These are phyloP conservation scores for Eimeria praecox DNA, from an alignment of 169 alveolate genomes.

Conservation along the genomic window DNA sequence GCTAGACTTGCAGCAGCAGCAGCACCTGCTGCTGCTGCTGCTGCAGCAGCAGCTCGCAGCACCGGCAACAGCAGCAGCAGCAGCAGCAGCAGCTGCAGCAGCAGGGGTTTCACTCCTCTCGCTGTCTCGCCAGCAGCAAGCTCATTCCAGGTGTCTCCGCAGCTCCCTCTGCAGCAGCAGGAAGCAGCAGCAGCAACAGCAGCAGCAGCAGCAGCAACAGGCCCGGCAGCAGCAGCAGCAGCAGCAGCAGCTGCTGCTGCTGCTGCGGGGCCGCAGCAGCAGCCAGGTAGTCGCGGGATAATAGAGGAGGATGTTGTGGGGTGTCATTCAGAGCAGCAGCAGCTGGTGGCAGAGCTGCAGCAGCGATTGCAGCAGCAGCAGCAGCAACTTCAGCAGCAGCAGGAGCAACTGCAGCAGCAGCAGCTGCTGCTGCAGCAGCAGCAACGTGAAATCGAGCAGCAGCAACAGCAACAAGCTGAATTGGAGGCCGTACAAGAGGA, in stretches of 20 bases:
- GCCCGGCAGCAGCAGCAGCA: constrained; percentile 1
- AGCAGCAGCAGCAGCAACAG: neutral
- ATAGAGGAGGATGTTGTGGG: too few relatives aligned
- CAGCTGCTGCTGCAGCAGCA: neutral
- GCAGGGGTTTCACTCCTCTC: constrained; percentile 28
- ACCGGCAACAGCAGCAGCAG: constrained; percentile 23
- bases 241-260: constrained; percentile 11
- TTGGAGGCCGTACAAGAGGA: constrained; percentile 10
- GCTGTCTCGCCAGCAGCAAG: constrained; percentile 25
- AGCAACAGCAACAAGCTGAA: constrained; percentile 8
- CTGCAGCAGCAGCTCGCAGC: constrained; percentile 43
- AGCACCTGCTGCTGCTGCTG: constrained; percentile 44
- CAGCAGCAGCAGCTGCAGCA: constrained; percentile 71
- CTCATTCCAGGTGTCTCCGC: neutral
- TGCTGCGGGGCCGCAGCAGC: constrained; percentile 35
- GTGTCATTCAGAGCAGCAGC: neutral
- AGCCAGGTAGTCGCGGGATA: neutral
- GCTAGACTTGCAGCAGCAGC: constrained; percentile 6
- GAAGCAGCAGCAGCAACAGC: constrained; percentile 48
- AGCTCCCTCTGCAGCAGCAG: constrained; percentile 2
- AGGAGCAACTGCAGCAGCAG: neutral
- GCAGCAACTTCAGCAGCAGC: constrained; percentile 10
- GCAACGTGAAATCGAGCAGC: neutral
- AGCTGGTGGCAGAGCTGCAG: constrained; percentile 41
- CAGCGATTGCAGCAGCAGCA: constrained; percentile 32